Base-by-base conservation (phyloP, 2,329 filamentous ascomycete species). In the Penicillium sumatraense region DNA sequence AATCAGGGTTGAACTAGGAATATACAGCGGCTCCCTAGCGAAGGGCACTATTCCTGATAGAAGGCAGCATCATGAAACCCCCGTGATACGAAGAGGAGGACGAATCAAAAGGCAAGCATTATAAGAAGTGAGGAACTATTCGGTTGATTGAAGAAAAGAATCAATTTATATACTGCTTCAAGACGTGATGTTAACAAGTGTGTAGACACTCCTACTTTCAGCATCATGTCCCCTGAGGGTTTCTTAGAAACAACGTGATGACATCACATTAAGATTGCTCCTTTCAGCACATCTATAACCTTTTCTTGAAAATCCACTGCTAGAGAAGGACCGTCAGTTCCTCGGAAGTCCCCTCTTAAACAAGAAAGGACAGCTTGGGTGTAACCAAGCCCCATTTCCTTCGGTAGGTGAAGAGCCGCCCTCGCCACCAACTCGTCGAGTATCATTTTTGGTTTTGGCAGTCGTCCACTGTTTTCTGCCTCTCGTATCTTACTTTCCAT, bases 381-480 rank as follows among this genome's bases (percentile, higher is more conserved):
- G 51, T 69, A 69, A 4, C 53, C 58, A 6, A 54, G 47, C 1
- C 66, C 66, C 64, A 68, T 67, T 45, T 69, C 65, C 38, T 61
- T 65, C 2, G 64, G 59, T 18, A 69, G 33, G 7, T 58, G 56
- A 11, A 51, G 52, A 38, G 54, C 44, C 24, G 65, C 64, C 42
- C 67, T 45, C 9, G 51, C 42, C 27, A 63, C 47, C 51, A 68
- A 44, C 27, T 58, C 63, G 10, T 53, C 59, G 8, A 45, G 35
- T 9, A 68, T 57, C n/a, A 65, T 58, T 35, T 61, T 62, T 16
- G 56, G 36, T 38, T 57, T 60, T 14, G 67, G 64, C 7, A 65
- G 44, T 29, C 55, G 57, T n/a, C 65, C 62, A 13, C 36, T 65
- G n/a, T 42, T 57, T 49, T 64, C 35, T 9, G 59, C 61, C 11